A percentile compares a stretch with the other conserved stretches of the same genome.
Evolutionary conservation across 306 rosid genomes (phyloP).

Genomic region (Trifolium repens): DNA sequence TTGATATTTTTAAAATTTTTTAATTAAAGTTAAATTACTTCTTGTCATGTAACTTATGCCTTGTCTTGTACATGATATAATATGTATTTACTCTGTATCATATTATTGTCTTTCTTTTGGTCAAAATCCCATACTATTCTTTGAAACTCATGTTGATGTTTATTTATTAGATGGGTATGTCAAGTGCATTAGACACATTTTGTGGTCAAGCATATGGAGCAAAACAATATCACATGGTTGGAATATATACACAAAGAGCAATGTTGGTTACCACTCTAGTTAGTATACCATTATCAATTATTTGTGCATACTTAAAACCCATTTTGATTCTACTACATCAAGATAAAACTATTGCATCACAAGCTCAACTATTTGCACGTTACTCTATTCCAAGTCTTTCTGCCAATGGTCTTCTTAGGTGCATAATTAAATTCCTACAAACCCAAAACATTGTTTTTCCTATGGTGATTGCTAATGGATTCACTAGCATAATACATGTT

Average conservation of each 20-base stretch:
- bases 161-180: conserved; percentile 43
- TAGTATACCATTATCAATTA: conserved; percentile 33
- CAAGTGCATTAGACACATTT: conserved; percentile 46
- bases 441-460: conserved; percentile 66
- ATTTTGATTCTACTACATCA: conserved; percentile 32
- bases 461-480: conserved; percentile 54
- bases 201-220: conserved; percentile 51
- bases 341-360: conserved; percentile 43
- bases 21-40: no score
- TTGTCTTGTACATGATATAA: no score
- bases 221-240: conserved; percentile 41
- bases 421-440: conserved; percentile 58
- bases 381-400: conserved; percentile 60
- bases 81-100: no score
- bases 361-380: conserved; percentile 58
- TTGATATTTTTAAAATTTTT: no score
- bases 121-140: not conserved
- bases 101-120: not conserved
- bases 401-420: conserved; percentile 60
- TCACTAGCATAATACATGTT: conserved; percentile 50
- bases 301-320: conserved; percentile 34
- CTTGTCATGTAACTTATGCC: no score
- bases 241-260: conserved; percentile 44
- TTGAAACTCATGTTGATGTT: not conserved
- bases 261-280: not conserved